Evolutionary conservation across 75 land plant genomes (phyloP).

Genomic region (Azolla pinnata): DNA sequence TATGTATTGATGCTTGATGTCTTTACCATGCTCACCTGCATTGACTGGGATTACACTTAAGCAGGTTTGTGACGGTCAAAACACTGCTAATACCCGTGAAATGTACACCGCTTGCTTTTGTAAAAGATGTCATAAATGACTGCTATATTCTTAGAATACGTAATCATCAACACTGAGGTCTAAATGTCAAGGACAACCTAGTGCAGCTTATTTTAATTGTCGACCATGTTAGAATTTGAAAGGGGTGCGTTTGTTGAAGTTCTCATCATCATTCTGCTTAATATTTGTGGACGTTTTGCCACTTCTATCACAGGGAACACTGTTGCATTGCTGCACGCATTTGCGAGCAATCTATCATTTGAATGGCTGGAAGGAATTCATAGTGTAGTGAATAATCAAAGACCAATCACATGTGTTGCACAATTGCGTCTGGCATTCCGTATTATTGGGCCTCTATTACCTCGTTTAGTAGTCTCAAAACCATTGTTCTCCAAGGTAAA

Average conservation of each 20-base stretch:
- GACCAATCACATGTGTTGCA: slow-evolving; percentile 79
- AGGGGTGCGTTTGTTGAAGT: background rate
- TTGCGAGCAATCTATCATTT: slow-evolving; percentile 69
- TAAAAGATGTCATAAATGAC: background rate
- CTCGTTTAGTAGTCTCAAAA: slow-evolving; percentile 61
- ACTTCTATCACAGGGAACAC: slow-evolving; percentile 50
- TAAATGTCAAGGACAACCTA: too few relatives aligned
- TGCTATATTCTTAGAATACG: too few relatives aligned
- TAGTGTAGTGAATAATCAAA: slow-evolving; percentile 57
- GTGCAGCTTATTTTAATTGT: background rate
- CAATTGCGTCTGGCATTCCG: slow-evolving; percentile 83
- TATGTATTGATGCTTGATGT: background rate
- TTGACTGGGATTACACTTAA: background rate
- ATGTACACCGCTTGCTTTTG: background rate
- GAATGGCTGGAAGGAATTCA: slow-evolving; percentile 94
- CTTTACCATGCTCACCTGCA: background rate
- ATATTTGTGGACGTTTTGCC: background rate
- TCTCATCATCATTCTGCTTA: background rate
- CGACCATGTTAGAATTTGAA: background rate
- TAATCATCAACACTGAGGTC: too few relatives aligned
- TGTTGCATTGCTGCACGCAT: slow-evolving; percentile 75
- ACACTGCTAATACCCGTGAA: background rate
- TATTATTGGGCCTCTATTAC: slow-evolving; percentile 81
- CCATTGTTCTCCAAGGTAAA: slow-evolving; percentile 69
- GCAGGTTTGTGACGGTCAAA: background rate